phyloP scores from a whole-genome alignment of 192 early-diverging fungal species.

The Coemansia sp. region DNA sequence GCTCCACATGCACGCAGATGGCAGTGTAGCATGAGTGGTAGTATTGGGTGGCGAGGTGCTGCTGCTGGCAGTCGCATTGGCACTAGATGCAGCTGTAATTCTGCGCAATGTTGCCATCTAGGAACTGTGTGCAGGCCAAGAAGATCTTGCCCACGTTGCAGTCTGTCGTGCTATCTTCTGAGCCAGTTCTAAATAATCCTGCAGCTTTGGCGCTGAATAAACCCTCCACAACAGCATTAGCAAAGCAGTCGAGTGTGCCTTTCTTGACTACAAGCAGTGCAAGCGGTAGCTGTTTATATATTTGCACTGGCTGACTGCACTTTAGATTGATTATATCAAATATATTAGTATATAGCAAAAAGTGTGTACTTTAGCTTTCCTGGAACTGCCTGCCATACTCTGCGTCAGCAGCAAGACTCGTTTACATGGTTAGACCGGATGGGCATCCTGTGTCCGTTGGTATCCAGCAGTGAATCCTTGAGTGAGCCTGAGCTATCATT shows the following conservation, averaged over 20 bases:
- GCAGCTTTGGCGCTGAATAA: background rate
- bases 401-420: constrained; percentile 42
- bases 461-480: constrained; percentile 18
- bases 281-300: constrained; percentile 14
- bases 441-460: constrained; percentile 3
- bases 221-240: background rate
- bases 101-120: constrained; percentile 30
- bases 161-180: constrained; percentile 22
- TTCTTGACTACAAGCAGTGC: constrained; percentile 32
- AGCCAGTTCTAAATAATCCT: constrained; percentile 23
- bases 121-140: constrained; percentile 28
- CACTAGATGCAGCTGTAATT: constrained; percentile 18
- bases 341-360: constrained; percentile 2
- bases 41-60: constrained; percentile 14
- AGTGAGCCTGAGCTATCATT: constrained; percentile 7
- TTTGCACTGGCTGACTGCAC: background rate
- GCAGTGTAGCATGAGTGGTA: constrained; percentile 9
- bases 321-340: background rate
- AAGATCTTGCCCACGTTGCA: constrained; percentile 10
- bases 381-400: background rate
- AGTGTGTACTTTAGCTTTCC: constrained; percentile 1
- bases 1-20: constrained; percentile 25
- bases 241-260: constrained; percentile 13
- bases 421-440: constrained; percentile 29
- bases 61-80: constrained; percentile 17